Base-by-base conservation (phyloP, 331 rosid genomes). In the Stylosanthes scabra region DNA sequence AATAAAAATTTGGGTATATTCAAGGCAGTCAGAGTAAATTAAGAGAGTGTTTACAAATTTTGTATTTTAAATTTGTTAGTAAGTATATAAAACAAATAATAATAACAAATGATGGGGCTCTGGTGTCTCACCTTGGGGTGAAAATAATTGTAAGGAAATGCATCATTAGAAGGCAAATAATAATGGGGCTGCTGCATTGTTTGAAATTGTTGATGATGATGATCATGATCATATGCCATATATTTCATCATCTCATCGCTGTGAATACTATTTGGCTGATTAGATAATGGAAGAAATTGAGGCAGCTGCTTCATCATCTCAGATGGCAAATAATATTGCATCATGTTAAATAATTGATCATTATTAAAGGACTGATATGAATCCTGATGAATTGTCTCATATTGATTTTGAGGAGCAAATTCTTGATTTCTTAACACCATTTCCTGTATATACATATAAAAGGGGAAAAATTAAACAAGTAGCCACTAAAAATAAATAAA, bases 81-180 rank as follows among this genome's bases (percentile, higher is more conserved):
- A 3, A 31, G 5, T 31, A 31, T 31, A 31, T 31, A 31, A 3
- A 31, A 20, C 25, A 3, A 31, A 31, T 5, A 31, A 31, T 31
- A 31, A 31, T 31, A 31, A 31, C 37, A 31, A 31, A 31, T 31
- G 37, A 31, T 31, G 37, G 13, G 31, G 14, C 44, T 31, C 27
- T 20, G 25, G 1, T 20, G 25, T 46, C 70, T 41, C 51, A 60
- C 76, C 76, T 58, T 52, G 50, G 68, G 29, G 29, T 68, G 60
- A 69, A 31, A 70, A 34, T 42, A 70, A 16, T 42, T 37, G 69
- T 16, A 41, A 4, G 37, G 58, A 29, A 37, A 27, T 16, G 51
- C 50, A 28, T n/a, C 1, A 4, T 2, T 6, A 14, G 9, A n/a
- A 14, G 25, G 27, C 27, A n/a, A 12, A 15, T 66, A 49, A 25